These are phyloP conservation scores for Spathaspora gorwiae DNA, from an alignment of 805 yeast species.

Conservation along the genomic window DNA sequence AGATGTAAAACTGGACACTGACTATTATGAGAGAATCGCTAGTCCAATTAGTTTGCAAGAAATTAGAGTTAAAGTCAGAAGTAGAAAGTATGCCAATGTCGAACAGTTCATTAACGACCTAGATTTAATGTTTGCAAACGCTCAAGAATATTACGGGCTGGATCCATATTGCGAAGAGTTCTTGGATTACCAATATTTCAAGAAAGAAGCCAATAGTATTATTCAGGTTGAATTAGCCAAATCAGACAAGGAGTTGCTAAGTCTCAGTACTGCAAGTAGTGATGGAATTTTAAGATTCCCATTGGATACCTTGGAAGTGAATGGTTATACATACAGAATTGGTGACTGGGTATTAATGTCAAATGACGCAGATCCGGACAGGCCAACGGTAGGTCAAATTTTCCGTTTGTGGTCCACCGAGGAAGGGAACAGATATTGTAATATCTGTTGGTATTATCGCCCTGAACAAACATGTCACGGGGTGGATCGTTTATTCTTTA, in stretches of 20 bases:
- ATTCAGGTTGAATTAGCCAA: slow-evolving; percentile 68
- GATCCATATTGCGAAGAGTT: slow-evolving; percentile 54
- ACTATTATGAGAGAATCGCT: slow-evolving; percentile 49
- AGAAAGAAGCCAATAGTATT: slow-evolving; percentile 52
- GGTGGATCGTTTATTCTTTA: slow-evolving; percentile 81
- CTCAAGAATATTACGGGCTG: slow-evolving; percentile 52
- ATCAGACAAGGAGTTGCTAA: slow-evolving; percentile 73
- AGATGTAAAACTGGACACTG: slow-evolving; percentile 51
- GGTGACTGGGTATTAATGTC: slow-evolving; percentile 93
- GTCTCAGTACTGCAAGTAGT: slow-evolving; percentile 33
- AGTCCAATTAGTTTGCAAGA: slow-evolving; percentile 68
- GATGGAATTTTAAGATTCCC: slow-evolving; percentile 65
- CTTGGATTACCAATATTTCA: slow-evolving; percentile 60
- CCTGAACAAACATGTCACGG: slow-evolving; percentile 98
- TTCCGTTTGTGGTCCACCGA: slow-evolving; percentile 92
- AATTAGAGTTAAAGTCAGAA: slow-evolving; percentile 77
- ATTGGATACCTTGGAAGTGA: slow-evolving; percentile 67
- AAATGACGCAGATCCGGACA: slow-evolving; percentile 82
- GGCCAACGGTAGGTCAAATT: slow-evolving; percentile 91
- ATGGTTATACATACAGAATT: slow-evolving; percentile 70
- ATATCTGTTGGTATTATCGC: slow-evolving; percentile 96
- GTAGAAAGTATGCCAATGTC: slow-evolving; percentile 73
- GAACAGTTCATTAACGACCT: slow-evolving; percentile 76
- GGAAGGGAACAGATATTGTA: slow-evolving; percentile 77
- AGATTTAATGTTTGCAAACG: slow-evolving; percentile 67